Evolutionary conservation across 352 stramenopile species (phyloP).

Genomic region (Phytophthora pistaciae): DNA sequence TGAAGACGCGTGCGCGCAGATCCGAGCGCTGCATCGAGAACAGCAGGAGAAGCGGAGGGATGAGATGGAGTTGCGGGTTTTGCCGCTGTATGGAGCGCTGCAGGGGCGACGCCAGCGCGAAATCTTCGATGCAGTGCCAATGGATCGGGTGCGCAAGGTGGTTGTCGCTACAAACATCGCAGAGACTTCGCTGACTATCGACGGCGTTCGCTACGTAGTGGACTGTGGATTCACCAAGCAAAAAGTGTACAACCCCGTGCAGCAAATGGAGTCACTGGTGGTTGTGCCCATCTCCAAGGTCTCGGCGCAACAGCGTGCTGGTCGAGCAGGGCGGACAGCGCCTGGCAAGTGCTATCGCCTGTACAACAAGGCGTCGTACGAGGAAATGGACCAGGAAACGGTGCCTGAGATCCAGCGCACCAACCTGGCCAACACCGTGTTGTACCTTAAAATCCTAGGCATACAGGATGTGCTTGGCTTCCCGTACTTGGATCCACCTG

Average conservation of each 20-base stretch:
- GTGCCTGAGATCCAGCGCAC: slow-evolving; percentile 98
- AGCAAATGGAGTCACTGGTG: slow-evolving; percentile 84
- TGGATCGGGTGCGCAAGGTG: slow-evolving; percentile 79
- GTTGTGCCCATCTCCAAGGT: slow-evolving; percentile 97
- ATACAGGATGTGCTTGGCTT: slow-evolving; percentile 81
- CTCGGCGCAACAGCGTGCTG: slow-evolving; percentile 95
- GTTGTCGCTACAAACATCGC: slow-evolving; percentile 95
- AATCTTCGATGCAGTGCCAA: slow-evolving; percentile 94
- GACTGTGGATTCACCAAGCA: slow-evolving; percentile 91
- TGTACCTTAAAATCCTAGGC: slow-evolving; percentile 87
- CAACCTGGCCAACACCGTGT: slow-evolving; percentile 95
- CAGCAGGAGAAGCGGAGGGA: slow-evolving; percentile 16
- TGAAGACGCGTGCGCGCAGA: slow-evolving; percentile 88
- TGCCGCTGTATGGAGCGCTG: slow-evolving; percentile 97
- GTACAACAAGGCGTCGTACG: slow-evolving; percentile 98
- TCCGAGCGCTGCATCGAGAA: slow-evolving; percentile 65
- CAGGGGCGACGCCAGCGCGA: slow-evolving; percentile 91
- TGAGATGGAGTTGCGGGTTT: slow-evolving; percentile 69
- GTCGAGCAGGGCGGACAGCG: slow-evolving; percentile 95
- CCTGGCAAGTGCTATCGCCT: slow-evolving; percentile 99
- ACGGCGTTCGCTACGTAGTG: slow-evolving; percentile 91
- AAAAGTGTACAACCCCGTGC: slow-evolving; percentile 91
- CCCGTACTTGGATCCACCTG: slow-evolving; percentile 72
- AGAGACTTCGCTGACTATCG: slow-evolving; percentile 99
- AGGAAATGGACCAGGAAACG: slow-evolving; percentile 96